These are phyloP conservation scores for Lachnum nothofagi DNA, from an alignment of 2,329 filamentous ascomycete genomes.

Conservation along the genomic window DNA sequence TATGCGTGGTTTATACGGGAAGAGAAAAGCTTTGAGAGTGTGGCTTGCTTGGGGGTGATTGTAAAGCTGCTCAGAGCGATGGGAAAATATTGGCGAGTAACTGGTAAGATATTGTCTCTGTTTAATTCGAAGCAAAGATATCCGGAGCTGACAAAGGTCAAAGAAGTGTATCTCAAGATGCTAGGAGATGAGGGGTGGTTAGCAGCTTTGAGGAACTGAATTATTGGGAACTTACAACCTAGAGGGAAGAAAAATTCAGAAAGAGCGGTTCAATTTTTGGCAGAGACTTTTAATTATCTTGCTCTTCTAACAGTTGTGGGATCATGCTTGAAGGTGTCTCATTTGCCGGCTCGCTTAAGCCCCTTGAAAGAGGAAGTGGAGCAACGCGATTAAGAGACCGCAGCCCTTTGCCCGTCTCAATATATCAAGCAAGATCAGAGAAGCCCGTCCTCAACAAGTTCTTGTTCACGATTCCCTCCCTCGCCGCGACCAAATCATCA, in stretches of 20 bases:
- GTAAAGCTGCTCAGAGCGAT: neutral
- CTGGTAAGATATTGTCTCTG: neutral
- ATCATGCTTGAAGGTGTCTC: too few relatives aligned
- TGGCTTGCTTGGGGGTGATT: neutral
- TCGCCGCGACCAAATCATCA: constrained; percentile 40
- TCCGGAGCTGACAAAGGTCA: neutral
- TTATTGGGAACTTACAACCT: neutral
- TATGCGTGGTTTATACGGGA: constrained; percentile 5
- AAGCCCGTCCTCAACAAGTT: neutral
- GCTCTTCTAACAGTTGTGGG: too few relatives aligned
- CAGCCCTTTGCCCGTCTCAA: neutral
- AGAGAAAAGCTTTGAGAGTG: neutral
- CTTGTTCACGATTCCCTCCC: constrained; percentile 29
- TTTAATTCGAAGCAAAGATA: neutral
- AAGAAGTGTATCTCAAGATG: neutral
- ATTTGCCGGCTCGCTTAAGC: too few relatives aligned
- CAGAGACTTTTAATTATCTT: too few relatives aligned
- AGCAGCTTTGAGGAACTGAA: neutral
- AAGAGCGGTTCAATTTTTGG: neutral
- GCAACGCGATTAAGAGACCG: too few relatives aligned
- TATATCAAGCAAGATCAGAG: neutral
- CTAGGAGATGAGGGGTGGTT: neutral
- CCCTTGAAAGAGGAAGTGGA: too few relatives aligned
- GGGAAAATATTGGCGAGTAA: neutral
- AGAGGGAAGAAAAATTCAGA: neutral